Evolutionary conservation across 2,329 filamentous ascomycete genomes (phyloP).

Genomic region (Aureobasidium sp.): DNA sequence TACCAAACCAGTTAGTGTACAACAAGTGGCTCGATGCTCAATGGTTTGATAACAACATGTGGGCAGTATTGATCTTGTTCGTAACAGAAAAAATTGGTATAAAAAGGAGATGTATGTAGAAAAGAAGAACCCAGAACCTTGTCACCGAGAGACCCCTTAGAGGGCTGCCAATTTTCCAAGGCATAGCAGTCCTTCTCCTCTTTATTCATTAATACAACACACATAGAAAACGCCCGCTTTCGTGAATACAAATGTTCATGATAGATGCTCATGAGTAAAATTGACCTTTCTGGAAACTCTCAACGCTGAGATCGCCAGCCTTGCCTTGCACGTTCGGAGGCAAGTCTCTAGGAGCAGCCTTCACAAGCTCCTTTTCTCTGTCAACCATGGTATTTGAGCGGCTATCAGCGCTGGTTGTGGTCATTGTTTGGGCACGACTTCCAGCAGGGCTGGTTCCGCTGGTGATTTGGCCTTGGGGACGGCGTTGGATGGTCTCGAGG

Average conservation of each 20-base stretch:
- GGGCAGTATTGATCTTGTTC: no score
- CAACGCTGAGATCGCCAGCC: slow-evolving; percentile 56
- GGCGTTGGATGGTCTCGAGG: slow-evolving; percentile 65
- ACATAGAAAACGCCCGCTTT: neutral
- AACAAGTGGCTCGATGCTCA: no score
- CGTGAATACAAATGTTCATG: neutral
- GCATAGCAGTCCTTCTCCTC: no score
- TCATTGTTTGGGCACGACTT: slow-evolving; percentile 51
- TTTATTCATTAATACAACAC: neutral
- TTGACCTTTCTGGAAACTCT: slow-evolving; percentile 64
- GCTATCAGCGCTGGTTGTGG: slow-evolving; percentile 34
- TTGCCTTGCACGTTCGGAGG: slow-evolving; percentile 50
- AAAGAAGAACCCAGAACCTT: neutral
- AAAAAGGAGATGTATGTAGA: neutral
- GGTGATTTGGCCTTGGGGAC: slow-evolving; percentile 40
- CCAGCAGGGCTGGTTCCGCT: slow-evolving; percentile 36
- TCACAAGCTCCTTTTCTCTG: slow-evolving; percentile 33
- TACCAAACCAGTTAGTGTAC: no score
- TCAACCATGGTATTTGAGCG: slow-evolving; percentile 39
- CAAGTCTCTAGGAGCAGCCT: slow-evolving; percentile 22
- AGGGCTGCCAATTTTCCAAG: neutral
- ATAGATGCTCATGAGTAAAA: slow-evolving; percentile 33
- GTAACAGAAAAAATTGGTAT: neutral
- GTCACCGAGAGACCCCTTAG: neutral
- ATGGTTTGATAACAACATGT: neutral